Evolutionary conservation across 345 rosid genomes (phyloP), one percentile per base, ranked within the genome.

Genomic region (Boechera retrofracta): DNA sequence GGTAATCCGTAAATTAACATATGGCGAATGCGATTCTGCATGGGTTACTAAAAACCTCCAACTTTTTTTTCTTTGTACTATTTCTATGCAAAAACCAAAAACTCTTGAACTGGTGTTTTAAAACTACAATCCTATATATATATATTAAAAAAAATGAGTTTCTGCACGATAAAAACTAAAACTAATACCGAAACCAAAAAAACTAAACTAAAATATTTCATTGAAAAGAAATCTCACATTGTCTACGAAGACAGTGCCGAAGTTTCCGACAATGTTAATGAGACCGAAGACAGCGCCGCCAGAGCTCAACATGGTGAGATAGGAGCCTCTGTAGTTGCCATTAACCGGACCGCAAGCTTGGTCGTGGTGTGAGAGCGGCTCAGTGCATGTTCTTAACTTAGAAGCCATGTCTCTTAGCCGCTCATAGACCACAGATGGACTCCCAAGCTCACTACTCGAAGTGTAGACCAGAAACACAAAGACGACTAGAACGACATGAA

Each of bases 221-320:
- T 21, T 11, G 10, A 38, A 62, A 61, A 52, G 51, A 73, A 62
- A 78, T 64, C 92, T 83, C 68, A 94, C 98, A 44, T 94, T 94
- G 83, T 94, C 98, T 4, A 91, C 96, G 56, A 91, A 94, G 79
- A 94, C 93, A 0, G 96, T 90, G 81, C 97, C 97, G 2, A 91
- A 94, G 81, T 91, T 91, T 53, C 98, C 98, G 7, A 89, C 93
- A 29, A 94, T 84, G 82, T 91, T 94, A 72, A 94, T 91, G 24
- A 91, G 87, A 71, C 98, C 98, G 7, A 94, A 94, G 64, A 91
- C 86, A 49, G 91, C 87, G 21, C 98, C 98, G 2, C 98, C 98
- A 1, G 98, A 91, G 71, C 98, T 94, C 81, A 91, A 59, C 93
- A 91, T 91, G 49, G 97, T 94, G 26, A 90, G 51, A 80, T 89